Evolutionary conservation across 208 protist genomes (phyloP).

Genomic region (Herpetomonas samuelpessoai): DNA sequence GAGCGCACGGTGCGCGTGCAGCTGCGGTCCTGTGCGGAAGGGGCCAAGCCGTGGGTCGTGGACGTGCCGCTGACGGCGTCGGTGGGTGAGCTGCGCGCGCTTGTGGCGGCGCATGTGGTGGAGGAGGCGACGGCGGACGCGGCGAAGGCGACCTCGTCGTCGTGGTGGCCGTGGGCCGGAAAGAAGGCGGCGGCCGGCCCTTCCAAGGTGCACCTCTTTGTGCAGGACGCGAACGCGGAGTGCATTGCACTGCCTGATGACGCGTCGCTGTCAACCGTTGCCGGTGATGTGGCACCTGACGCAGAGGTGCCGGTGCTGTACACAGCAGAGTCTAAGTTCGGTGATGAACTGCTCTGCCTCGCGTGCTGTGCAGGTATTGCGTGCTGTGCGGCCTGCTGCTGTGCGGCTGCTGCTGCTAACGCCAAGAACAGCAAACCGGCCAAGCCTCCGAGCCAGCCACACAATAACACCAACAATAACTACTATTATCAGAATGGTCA

Average conservation of each 20-base stretch:
- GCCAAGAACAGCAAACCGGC: neutral
- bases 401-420: slow-evolving; percentile 4
- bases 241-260: neutral
- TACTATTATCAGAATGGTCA: neutral
- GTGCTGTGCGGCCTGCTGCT: slow-evolving; percentile 9
- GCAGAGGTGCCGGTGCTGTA: slow-evolving; percentile 5
- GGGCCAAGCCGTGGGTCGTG: neutral
- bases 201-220: too few relatives aligned
- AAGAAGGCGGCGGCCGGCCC: neutral
- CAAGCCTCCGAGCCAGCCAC: neutral
- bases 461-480: neutral
- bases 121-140: neutral
- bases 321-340: neutral
- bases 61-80: neutral
- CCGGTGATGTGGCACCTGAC: neutral
- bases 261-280: neutral
- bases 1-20: neutral
- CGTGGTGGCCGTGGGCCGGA: neutral
- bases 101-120: neutral
- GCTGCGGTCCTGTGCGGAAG: neutral
- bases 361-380: slow-evolving; percentile 4
- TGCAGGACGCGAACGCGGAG: neutral
- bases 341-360: neutral
- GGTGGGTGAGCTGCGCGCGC: neutral
- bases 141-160: neutral